Evolutionary conservation across 1,284 basidiomycete genomes (phyloP), one percentile per base, ranked within the genome.

Genomic region (Leccinum pachyderme): DNA sequence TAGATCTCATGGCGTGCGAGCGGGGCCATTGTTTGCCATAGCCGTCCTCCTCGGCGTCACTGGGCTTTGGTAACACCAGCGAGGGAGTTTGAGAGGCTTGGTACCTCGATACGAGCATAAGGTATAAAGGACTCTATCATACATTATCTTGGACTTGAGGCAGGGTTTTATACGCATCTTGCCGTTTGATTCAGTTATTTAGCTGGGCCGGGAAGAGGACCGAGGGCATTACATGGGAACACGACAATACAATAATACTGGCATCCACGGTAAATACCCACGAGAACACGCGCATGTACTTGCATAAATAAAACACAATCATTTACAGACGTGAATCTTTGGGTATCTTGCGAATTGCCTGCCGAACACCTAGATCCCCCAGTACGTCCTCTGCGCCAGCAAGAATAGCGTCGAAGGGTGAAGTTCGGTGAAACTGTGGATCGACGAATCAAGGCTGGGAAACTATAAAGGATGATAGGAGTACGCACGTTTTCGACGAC

Each of bases 341-440:
- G 3, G 84, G 84, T 78, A 86, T 86, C 71, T 81, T 84, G 67
- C 80, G 84, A 63, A 86, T 73, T 3, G 83, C 84, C 63, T 86
- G 84, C n/a, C 84, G 76, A 39, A 86, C 83, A 35, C 84, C 84
- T 25, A 86, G 72, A 59, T 86, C 84, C 7, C 80, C 82, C 22
- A 86, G 60, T 1, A 86, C 84, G 61, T 86, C 84, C 64, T 86
- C 84, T 11, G 82, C 81, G 15, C 84, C 84, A 46, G 81, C 84
- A 31, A 86, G 76, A 62, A 86, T 75, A 8, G 73, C 71, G 45
- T 74, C 73, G 48, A 74, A 74, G 3, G 72, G 73, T 2, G 72
- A 72, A 1, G 72, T 74, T 33, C 73, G 72, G 51, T 75, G 74
- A 49, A 71, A 75, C 73, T 74, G 56, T 47, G n/a, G 9, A 33